Conservation (phyloP, 1,139 yeast genomes). For the Fermentozyma sake region DNA sequence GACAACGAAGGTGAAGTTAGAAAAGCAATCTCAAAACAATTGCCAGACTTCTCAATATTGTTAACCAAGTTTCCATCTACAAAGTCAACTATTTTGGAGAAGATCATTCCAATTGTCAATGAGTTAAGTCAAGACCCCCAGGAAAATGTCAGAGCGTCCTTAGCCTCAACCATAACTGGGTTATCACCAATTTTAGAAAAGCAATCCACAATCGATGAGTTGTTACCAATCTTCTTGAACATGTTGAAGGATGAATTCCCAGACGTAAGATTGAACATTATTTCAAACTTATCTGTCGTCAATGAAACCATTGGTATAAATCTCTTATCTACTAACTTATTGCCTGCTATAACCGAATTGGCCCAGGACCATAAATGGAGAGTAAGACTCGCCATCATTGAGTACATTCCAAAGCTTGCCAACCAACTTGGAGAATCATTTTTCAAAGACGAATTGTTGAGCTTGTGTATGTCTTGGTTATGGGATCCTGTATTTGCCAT, state of each 20-base stretch:
- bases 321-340: conserved; percentile 73
- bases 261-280: conserved; percentile 91
- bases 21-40: conserved; percentile 88
- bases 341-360: conserved; percentile 94
- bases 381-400: conserved; percentile 93
- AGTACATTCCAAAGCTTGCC: conserved; percentile 94
- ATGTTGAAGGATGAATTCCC: conserved; percentile 98
- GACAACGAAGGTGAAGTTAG: conserved; percentile 97
- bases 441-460: conserved; percentile 87
- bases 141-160: conserved; percentile 88
- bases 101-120: conserved; percentile 79
- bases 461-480: conserved; percentile 91
- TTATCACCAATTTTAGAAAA: conserved; percentile 84
- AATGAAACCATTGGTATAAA: conserved; percentile 94
- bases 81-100: conserved; percentile 54
- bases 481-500: conserved; percentile 98
- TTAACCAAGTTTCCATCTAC: conserved; percentile 41
- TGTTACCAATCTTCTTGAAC: conserved; percentile 82
- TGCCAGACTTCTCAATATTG: conserved; percentile 71
- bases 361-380: conserved; percentile 98
- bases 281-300: conserved; percentile 85
- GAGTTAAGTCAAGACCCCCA: conserved; percentile 86
- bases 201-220: conserved; percentile 74
- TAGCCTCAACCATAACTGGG: conserved; percentile 84
- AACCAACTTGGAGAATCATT: conserved; percentile 91